Conservation (phyloP, 2,329 filamentous ascomycete genomes). For the Trichocomaceae sp. region DNA sequence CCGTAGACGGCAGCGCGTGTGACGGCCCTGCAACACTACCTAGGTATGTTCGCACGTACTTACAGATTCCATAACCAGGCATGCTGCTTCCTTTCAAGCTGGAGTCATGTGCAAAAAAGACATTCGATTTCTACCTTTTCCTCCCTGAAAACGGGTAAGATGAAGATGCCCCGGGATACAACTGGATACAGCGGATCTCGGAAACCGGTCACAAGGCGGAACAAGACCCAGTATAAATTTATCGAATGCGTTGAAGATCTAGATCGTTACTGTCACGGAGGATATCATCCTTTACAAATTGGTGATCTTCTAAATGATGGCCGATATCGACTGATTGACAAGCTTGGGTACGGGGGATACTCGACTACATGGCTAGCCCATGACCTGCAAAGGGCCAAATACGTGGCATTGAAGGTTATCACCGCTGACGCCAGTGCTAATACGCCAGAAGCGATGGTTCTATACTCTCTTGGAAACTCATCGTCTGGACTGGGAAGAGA, state of each 20-base stretch:
- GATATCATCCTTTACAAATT: constrained; percentile 27
- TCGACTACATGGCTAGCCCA: constrained; percentile 39
- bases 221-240: constrained; percentile 19
- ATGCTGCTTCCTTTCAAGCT: too few relatives aligned
- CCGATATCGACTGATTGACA: constrained; percentile 36
- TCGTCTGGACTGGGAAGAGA: not conserved
- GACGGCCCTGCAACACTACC: too few relatives aligned
- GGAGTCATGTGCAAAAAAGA: too few relatives aligned
- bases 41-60: too few relatives aligned
- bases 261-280: not conserved
- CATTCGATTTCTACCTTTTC: too few relatives aligned
- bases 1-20: too few relatives aligned
- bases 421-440: constrained; percentile 16
- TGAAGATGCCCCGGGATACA: too few relatives aligned
- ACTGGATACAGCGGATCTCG: too few relatives aligned
- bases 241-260: constrained; percentile 23
- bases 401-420: constrained; percentile 28
- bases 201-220: too few relatives aligned
- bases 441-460: constrained; percentile 17
- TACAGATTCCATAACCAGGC: too few relatives aligned
- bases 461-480: constrained; percentile 11
- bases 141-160: too few relatives aligned
- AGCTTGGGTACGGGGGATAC: constrained; percentile 37
- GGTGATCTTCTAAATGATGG: constrained; percentile 23
- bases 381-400: constrained; percentile 21